Base-by-base conservation (phyloP, 305 asterid genomes). In the Fraxinus sp. region DNA sequence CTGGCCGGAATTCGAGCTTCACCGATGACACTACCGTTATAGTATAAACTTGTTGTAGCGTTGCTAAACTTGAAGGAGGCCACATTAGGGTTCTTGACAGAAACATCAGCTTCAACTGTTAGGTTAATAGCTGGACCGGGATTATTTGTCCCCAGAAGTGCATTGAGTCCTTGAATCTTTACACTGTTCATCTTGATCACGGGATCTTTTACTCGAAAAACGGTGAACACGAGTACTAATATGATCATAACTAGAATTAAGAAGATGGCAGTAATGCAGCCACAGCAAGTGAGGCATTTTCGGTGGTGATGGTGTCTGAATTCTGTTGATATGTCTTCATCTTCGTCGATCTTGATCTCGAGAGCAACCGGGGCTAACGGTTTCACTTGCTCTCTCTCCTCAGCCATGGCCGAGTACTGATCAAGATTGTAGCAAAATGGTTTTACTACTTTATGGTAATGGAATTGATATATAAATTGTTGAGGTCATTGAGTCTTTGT, bases 11-110 rank as follows among this genome's bases (percentile, higher is more conserved):
- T 72, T 82, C 18, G 36, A 0, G 57, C 86, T 36, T 85, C 88
- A 5, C 91, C 93, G 24, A 91, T 76, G 0, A 78, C 20, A 3
- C 24, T 24, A 1, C 85, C 91, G 0, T 77, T 86, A 5, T 88
- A 91, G 46, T 71, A 75, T 44, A 91, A 81, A 10, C 14, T 52
- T 13, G 88, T 88, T 5, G 84, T 85, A 7, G 83, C 70, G 18
- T 79, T 33, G 0, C 80, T 41, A 74, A 86, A 91, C 82, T 52
- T 85, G 78, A 89, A 88, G 18, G 96, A 80, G 13, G 86, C 92
- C 71, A 83, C 87, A 24, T 92, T 90, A 0, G 87, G 91, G 37
- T 92, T 92, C 66, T 84, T 85, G 24, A 90, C 39, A 0, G 91
- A 83, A 59, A 92, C 16, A 0, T 78, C 88, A 7, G 87, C 92